Evolutionary conservation across 2,329 filamentous ascomycete genomes (phyloP).

Genomic region (Aspergillus pseudotamarii): DNA sequence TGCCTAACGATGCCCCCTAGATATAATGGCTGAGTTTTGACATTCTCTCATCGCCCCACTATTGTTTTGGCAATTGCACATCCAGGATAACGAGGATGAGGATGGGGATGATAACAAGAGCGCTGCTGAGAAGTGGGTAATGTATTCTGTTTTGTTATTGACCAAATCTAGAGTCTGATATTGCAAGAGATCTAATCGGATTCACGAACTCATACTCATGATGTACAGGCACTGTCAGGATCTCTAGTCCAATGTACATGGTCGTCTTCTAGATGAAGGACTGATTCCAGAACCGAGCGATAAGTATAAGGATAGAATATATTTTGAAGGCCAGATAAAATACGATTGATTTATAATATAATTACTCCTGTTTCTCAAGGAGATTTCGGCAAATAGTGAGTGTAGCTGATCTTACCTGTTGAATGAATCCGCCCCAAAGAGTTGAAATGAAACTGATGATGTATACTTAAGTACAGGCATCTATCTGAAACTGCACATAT

Average conservation of each 20-base stretch:
- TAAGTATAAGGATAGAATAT: too few relatives aligned
- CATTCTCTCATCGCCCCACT: too few relatives aligned
- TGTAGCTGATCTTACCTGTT: background rate
- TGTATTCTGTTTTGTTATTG: background rate
- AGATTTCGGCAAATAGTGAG: background rate
- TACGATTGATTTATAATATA: background rate
- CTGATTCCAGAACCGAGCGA: too few relatives aligned
- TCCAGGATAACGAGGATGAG: background rate
- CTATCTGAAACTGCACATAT: slow-evolving; percentile 2
- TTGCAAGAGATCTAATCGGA: background rate
- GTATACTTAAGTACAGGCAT: background rate
- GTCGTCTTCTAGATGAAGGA: too few relatives aligned
- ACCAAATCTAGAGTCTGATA: background rate
- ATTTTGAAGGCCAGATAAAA: too few relatives aligned
- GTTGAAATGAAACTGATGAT: background rate
- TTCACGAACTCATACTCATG: background rate
- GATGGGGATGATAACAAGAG: background rate
- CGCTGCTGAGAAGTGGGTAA: background rate
- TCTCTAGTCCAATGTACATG: too few relatives aligned
- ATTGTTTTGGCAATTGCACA: too few relatives aligned
- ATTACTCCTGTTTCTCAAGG: background rate
- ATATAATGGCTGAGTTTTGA: background rate
- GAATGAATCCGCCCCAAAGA: background rate
- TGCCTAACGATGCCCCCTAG: background rate
- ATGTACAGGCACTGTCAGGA: too few relatives aligned